phyloP scores from a whole-genome alignment of 495 filamentous ascomycete genomes.

The Penicillium malachiteum region DNA sequence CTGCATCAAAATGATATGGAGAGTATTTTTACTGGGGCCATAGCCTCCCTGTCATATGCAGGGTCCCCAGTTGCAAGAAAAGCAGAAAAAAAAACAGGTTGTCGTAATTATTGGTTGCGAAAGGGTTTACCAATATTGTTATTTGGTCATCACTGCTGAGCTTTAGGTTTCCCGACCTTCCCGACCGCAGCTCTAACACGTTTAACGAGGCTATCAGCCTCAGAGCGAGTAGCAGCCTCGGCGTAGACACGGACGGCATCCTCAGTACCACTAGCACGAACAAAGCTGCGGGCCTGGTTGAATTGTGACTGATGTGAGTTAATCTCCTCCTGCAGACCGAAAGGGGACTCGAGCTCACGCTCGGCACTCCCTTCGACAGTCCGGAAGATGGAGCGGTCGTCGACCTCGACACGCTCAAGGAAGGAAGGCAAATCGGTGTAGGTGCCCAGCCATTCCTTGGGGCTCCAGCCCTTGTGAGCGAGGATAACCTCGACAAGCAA shows the following conservation, averaged over 20 bases:
- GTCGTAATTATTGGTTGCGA: conserved; percentile 9
- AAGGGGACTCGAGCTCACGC: conserved; percentile 76
- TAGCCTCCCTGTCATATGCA: not conserved
- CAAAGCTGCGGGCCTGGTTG: conserved; percentile 86
- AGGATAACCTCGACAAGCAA: conserved; percentile 95
- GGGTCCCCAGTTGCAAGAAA: not conserved
- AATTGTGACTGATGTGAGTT: conserved; percentile 86
- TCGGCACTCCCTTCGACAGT: conserved; percentile 89
- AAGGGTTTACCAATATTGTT: not conserved
- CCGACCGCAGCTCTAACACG: conserved; percentile 74
- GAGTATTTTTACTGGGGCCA: conserved; percentile 8
- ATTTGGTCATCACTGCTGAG: conserved; percentile 4
- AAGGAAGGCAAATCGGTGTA: conserved; percentile 96
- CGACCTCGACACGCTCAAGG: conserved; percentile 88
- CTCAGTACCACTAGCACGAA: conserved; percentile 89
- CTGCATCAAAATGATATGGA: conserved; percentile 16
- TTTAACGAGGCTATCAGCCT: conserved; percentile 82
- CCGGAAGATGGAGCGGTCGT: conserved; percentile 81
- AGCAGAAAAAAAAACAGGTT: conserved; percentile 1
- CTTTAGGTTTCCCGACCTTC: conserved; percentile 36
- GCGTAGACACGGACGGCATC: conserved; percentile 96
- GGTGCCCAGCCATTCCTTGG: conserved; percentile 86
- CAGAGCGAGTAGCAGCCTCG: conserved; percentile 82
- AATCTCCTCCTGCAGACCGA: conserved; percentile 77
- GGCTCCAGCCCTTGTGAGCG: conserved; percentile 89